phyloP scores from a whole-genome alignment of 2,329 filamentous ascomycete species.

The Arachnopeziza araneosa region DNA sequence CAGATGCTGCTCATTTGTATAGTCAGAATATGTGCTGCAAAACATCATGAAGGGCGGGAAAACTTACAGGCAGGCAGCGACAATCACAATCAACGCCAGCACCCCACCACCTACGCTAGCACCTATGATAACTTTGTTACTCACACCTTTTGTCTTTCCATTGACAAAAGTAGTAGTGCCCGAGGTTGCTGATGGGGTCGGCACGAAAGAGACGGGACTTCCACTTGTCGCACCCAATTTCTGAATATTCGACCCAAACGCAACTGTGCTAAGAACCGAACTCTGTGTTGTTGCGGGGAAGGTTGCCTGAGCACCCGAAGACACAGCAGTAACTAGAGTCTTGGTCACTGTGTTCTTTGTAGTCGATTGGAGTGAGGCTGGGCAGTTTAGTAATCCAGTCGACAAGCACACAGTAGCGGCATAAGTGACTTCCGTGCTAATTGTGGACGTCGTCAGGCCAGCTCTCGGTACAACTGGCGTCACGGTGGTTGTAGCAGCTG shows the following conservation, averaged over 20 bases:
- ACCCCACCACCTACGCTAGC: constrained; percentile 42
- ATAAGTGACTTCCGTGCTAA: constrained; percentile 37
- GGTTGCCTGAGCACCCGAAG: constrained; percentile 33
- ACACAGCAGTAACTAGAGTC: constrained; percentile 38
- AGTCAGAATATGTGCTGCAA: background rate
- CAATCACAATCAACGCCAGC: constrained; percentile 32
- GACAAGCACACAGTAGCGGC: constrained; percentile 41
- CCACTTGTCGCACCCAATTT: constrained; percentile 37
- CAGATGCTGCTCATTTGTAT: background rate
- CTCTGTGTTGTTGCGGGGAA: constrained; percentile 36
- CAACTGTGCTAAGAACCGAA: constrained; percentile 31
- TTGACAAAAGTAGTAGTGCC: constrained; percentile 15
- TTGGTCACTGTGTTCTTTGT: constrained; percentile 32
- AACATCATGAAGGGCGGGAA: background rate
- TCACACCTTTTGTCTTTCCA: constrained; percentile 31
- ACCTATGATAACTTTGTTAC: constrained; percentile 44
- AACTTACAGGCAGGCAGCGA: constrained; percentile 22
- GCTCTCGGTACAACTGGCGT: constrained; percentile 3
- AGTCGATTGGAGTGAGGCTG: constrained; percentile 43
- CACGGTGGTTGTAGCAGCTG: constrained; percentile 11
- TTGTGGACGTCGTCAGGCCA: constrained; percentile 36
- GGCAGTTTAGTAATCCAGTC: constrained; percentile 42
- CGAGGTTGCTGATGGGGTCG: constrained; percentile 29
- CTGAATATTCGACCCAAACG: constrained; percentile 39
- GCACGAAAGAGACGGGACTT: constrained; percentile 39